Base-by-base conservation (phyloP, 805 yeast species). In the Saturnispora halmiae region DNA sequence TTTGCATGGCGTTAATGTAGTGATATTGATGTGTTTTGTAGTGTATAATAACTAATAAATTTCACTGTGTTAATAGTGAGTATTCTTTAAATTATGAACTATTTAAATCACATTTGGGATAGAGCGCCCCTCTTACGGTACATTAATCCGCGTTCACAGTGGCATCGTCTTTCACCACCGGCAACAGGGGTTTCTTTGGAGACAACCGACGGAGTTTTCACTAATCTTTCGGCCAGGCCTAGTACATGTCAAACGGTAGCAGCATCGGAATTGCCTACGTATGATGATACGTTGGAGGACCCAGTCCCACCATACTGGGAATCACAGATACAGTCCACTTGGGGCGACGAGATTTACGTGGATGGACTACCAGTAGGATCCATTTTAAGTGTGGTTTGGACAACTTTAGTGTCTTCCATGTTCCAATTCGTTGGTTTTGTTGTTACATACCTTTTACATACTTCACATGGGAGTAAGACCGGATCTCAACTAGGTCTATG, bases 231-330 rank as follows among this genome's bases (percentile, higher is more conserved):
- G 51, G 97, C 97, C 3, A 90, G 88, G 54, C 96, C 96, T 4
- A 51, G 46, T 1, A 40, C 43, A 2, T 90, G 80, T 36, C 56
- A 71, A 0, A 54, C 59, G 14, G 55, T 57, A 31, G 60, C 65
- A 9, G 88, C 81, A 45, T 66, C 66, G 25, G 80, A 84, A 30
- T 72, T 77, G 16, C 97, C 97, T 3, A 70, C 94, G 1, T 92
- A 92, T 61, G 96, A 85, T 42, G 97, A 88, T 56, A 97, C 95
- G 0, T 85, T 95, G 0, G 82, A 86, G 3, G 98, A 92, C 57
- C 75, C 92, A 13, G 77, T 94, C 0, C 98, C 98, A 1, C 95
- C 95, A 30, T 92, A 92, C 61, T 92, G 96, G 94, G 98, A 92
- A 60, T 76, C 88, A 6, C 75, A 92, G 0, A 77, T 85, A 31